Percentiles rank a stretch among this genome's conserved stretches.
phyloP scores from a whole-genome alignment of 805 yeast genomes.

The Nakazawaea anatomiae region DNA sequence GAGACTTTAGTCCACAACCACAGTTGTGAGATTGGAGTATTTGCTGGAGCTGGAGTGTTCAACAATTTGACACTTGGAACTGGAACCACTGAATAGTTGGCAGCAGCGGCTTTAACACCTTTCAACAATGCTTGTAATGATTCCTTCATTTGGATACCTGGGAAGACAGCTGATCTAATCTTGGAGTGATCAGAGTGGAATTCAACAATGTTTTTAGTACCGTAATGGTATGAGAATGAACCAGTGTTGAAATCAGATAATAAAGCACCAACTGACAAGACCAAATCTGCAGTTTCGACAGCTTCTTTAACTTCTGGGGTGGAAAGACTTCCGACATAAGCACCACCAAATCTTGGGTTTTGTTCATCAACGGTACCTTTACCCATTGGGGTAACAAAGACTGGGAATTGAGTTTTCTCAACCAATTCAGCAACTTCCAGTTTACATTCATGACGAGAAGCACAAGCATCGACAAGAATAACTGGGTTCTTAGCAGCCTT shows the following conservation, averaged over 20 bases:
- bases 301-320: constrained; percentile 64
- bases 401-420: constrained; percentile 68
- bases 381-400: constrained; percentile 88
- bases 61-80: constrained; percentile 48
- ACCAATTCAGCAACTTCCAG: constrained; percentile 60
- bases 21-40: constrained; percentile 51
- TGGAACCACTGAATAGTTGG: constrained; percentile 43
- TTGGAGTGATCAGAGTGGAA: constrained; percentile 75
- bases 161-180: constrained; percentile 63
- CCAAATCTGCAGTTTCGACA: constrained; percentile 70
- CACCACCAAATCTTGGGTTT: constrained; percentile 74
- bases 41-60: constrained; percentile 37
- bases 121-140: constrained; percentile 38
- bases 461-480: constrained; percentile 83
- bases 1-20: constrained; percentile 65
- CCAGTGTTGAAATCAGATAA: constrained; percentile 90
- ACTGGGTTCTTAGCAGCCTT: constrained; percentile 60
- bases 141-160: constrained; percentile 66
- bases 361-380: constrained; percentile 73
- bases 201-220: constrained; percentile 70
- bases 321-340: constrained; percentile 79
- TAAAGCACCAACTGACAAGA: constrained; percentile 75
- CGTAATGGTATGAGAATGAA: constrained; percentile 63
- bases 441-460: constrained; percentile 66
- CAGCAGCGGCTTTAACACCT: constrained; percentile 29